phyloP scores from a whole-genome alignment of 345 rosid genomes.

The Camelina hispida region DNA sequence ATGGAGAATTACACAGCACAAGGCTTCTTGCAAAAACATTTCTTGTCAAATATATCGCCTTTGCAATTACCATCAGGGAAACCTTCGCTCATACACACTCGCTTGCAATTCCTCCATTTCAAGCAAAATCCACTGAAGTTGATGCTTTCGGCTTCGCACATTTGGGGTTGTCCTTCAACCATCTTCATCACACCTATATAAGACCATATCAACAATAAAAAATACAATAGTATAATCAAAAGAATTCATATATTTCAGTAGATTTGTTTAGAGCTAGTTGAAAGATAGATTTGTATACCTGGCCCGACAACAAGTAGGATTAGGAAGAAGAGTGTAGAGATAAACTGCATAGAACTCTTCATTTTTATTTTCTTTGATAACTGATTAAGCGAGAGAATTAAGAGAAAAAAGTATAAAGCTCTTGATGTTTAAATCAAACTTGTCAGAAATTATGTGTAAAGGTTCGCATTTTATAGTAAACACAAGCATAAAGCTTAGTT shows the following conservation, averaged over 20 bases:
- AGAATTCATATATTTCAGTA: too few species aligned
- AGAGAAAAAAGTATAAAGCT: background rate
- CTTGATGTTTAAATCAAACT: background rate
- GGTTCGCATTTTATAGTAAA: constrained; percentile 5
- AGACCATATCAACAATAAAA: background rate
- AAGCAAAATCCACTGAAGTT: too few species aligned
- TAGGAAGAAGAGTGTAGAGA: background rate
- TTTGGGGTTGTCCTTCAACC: constrained; percentile 17
- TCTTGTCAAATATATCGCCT: background rate
- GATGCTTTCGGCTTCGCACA: constrained; percentile 13
- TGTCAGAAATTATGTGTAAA: constrained; percentile 1
- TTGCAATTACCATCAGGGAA: constrained; percentile 11
- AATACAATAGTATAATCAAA: background rate
- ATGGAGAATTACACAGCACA: background rate
- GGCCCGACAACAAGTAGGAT: background rate
- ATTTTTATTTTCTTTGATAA: background rate
- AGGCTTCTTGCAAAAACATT: constrained; percentile 11
- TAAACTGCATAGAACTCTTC: background rate
- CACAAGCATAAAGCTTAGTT: background rate
- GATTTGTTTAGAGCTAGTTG: background rate
- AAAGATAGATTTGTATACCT: background rate
- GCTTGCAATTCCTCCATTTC: background rate
- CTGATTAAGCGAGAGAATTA: background rate
- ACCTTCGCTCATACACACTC: background rate
- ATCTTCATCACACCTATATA: background rate